Conservation (phyloP, 1,139 yeast genomes). For the Lizanozyma gosingica region DNA sequence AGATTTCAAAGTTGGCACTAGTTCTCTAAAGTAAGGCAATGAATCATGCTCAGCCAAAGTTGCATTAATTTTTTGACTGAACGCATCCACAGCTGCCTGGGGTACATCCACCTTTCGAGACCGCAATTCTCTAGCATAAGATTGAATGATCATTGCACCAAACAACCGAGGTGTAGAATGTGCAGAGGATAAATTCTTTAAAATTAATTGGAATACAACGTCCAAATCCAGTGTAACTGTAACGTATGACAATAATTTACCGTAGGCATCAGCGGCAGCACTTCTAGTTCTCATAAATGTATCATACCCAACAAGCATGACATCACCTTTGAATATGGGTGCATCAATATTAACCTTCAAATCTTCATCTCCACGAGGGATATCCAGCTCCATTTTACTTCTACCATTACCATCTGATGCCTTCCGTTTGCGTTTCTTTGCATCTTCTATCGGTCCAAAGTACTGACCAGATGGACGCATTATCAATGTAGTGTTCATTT, state of each 20-base stretch:
- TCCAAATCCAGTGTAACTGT: conserved; percentile 27
- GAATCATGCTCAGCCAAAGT: conserved; percentile 34
- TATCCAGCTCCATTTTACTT: neutral
- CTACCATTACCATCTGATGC: neutral
- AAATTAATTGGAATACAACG: conserved; percentile 31
- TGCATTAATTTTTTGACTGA: conserved; percentile 24
- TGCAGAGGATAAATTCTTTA: conserved; percentile 40
- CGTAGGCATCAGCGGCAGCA: conserved; percentile 70
- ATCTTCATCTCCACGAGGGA: conserved; percentile 30
- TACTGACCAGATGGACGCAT: conserved; percentile 73
- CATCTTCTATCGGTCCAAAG: conserved; percentile 20
- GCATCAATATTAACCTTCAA: conserved; percentile 79
- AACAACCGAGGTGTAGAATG: conserved; percentile 79
- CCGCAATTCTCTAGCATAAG: conserved; percentile 45
- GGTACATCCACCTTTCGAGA: conserved; percentile 11
- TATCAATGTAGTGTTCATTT: conserved; percentile 67
- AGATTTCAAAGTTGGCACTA: conserved; percentile 79
- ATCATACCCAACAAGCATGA: conserved; percentile 72
- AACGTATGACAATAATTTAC: conserved; percentile 54
- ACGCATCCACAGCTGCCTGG: conserved; percentile 7
- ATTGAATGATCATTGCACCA: conserved; percentile 62
- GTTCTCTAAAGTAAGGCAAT: conserved; percentile 64
- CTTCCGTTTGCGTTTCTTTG: conserved; percentile 9
- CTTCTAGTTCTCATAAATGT: conserved; percentile 69
- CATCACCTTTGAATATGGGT: conserved; percentile 88